These are phyloP conservation scores for Mucor piriformis DNA, from an alignment of 371 early-diverging fungal species.

Conservation along the genomic window DNA sequence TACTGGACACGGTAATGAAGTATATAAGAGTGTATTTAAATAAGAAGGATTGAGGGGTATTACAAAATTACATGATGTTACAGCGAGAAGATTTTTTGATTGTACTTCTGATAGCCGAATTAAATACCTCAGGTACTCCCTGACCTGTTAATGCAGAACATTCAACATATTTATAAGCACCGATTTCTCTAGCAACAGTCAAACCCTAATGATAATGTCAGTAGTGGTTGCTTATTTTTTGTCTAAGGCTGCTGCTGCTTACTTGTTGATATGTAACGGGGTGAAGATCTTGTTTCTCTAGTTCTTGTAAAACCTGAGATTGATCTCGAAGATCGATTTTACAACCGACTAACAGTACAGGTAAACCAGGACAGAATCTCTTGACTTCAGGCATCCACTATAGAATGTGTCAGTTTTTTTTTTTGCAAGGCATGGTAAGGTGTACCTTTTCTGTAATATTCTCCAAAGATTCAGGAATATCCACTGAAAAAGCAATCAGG, in stretches of 20 bases:
- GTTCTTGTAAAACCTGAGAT: constrained; percentile 20
- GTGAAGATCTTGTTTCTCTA: constrained; percentile 23
- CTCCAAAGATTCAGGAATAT: constrained; percentile 47
- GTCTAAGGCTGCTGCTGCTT: not conserved
- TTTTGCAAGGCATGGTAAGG: too few species aligned
- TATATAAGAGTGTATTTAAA: not conserved
- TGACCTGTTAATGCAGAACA: constrained; percentile 35
- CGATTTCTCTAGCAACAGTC: constrained; percentile 26
- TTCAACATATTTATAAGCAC: constrained; percentile 34
- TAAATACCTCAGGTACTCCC: constrained; percentile 35
- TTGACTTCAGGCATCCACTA: constrained; percentile 60
- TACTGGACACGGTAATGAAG: not conserved
- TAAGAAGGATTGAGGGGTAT: not conserved
- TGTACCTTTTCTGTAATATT: constrained; percentile 39
- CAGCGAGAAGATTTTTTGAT: constrained; percentile 19
- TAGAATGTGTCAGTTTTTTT: not conserved
- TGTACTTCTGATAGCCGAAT: constrained; percentile 27
- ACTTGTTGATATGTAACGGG: constrained; percentile 43
- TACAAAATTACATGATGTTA: constrained; percentile 20
- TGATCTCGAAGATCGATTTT: constrained; percentile 59
- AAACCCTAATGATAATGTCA: constrained; percentile 15
- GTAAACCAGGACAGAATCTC: constrained; percentile 46
- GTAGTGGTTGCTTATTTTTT: not conserved
- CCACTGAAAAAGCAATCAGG: constrained; percentile 52
- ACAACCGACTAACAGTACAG: constrained; percentile 49